These are phyloP conservation scores for Leishmania turanica DNA, from an alignment of 208 protist genomes.

Conservation along the genomic window DNA sequence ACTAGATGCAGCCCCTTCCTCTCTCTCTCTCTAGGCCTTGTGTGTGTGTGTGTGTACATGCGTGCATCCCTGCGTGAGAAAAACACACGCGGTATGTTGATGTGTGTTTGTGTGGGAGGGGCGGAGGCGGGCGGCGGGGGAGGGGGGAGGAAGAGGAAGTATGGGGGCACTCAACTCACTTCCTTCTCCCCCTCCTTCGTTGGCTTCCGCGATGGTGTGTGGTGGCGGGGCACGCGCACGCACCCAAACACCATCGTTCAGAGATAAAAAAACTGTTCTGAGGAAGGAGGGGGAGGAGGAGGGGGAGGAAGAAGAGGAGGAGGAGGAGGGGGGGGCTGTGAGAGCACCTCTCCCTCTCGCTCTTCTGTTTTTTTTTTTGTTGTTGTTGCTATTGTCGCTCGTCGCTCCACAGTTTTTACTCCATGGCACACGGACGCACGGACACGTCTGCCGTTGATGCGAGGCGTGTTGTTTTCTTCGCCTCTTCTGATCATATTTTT, in stretches of 20 bases:
- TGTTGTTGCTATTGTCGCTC: not conserved
- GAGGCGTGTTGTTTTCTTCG: not conserved
- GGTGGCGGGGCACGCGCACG: not conserved
- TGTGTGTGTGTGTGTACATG: not conserved
- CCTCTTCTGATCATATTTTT: not conserved
- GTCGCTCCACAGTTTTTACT: not conserved
- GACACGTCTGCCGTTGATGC: not conserved
- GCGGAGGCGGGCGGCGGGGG: not conserved
- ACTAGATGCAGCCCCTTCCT: conserved; percentile 4
- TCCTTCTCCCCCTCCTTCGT: not conserved
- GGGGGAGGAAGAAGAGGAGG: not conserved
- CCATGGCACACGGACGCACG: not conserved
- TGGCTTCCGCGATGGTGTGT: not conserved
- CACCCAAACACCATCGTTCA: not conserved
- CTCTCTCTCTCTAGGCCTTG: not conserved
- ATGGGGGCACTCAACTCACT: not conserved
- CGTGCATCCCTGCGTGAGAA: not conserved
- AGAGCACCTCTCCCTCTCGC: not conserved
- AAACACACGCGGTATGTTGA: not conserved
- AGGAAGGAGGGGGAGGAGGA: not conserved
- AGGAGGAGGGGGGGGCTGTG: not conserved
- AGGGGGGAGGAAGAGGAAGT: not conserved
- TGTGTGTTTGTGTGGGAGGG: not conserved
- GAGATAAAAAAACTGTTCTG: not conserved
- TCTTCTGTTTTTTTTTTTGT: not conserved